These are phyloP conservation scores for Suillus clintonianus DNA, from an alignment of 768 basidiomycete species.

Conservation along the genomic window DNA sequence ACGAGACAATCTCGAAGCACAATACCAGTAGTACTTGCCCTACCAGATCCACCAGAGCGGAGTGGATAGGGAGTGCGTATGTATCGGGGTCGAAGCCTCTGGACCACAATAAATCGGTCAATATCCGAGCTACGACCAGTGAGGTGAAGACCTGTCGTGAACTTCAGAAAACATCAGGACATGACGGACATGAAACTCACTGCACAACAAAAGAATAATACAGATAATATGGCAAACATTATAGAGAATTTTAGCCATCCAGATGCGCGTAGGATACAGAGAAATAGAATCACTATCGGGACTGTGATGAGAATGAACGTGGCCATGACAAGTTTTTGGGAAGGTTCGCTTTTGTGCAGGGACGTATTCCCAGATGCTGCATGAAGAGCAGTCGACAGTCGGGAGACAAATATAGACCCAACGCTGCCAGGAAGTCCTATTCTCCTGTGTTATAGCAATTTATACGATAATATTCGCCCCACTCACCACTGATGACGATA, in stretches of 20 bases:
- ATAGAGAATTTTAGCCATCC: conserved; percentile 80
- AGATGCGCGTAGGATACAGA: conserved; percentile 59
- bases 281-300: conserved; percentile 77
- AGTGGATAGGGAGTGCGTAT: conserved; percentile 92
- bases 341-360: conserved; percentile 26
- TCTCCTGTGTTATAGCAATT: neutral
- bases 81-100: conserved; percentile 83
- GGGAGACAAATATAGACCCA: conserved; percentile 88
- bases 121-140: conserved; percentile 58
- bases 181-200: conserved; percentile 48
- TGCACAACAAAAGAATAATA: conserved; percentile 73
- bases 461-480: neutral
- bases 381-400: conserved; percentile 88
- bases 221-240: conserved; percentile 63
- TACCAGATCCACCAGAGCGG: conserved; percentile 82
- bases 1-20: conserved; percentile 69
- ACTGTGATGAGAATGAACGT: conserved; percentile 75
- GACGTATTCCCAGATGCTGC: conserved; percentile 26
- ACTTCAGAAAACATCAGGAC: neutral
- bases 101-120: conserved; percentile 81
- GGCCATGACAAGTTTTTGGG: conserved; percentile 55
- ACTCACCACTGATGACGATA: conserved; percentile 82
- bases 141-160: conserved; percentile 65
- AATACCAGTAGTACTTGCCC: conserved; percentile 80
- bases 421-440: conserved; percentile 84